Evolutionary conservation across 2,329 filamentous ascomycete species (phyloP).

Genomic region (Aspergillus phoenicis): DNA sequence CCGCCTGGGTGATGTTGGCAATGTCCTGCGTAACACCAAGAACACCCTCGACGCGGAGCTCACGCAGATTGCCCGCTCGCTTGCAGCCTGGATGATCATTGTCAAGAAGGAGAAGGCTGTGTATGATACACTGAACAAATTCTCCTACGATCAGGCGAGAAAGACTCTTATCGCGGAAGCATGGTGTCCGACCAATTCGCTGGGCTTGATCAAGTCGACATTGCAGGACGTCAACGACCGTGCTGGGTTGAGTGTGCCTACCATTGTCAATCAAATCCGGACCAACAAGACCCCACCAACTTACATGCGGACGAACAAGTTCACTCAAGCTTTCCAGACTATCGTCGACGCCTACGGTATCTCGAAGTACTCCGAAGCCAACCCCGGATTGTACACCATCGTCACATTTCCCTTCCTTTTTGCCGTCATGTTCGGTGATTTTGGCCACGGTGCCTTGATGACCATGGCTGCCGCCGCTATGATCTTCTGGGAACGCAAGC

Average conservation of each 20-base stretch:
- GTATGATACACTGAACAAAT: slow-evolving; percentile 91
- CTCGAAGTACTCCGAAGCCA: slow-evolving; percentile 95
- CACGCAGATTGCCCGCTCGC: slow-evolving; percentile 85
- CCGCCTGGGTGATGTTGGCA: slow-evolving; percentile 84
- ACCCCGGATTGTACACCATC: slow-evolving; percentile 91
- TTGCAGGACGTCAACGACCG: slow-evolving; percentile 96
- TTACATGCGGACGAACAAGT: slow-evolving; percentile 97
- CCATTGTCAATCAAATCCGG: slow-evolving; percentile 95
- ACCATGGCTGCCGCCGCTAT: slow-evolving; percentile 78
- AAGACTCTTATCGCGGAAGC: slow-evolving; percentile 97
- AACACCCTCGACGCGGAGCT: slow-evolving; percentile 90
- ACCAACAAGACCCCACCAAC: slow-evolving; percentile 98
- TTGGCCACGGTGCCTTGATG: slow-evolving; percentile 92
- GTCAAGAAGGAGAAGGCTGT: slow-evolving; percentile 98
- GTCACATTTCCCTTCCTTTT: slow-evolving; percentile 99
- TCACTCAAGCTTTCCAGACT: slow-evolving; percentile 96
- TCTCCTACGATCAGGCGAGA: slow-evolving; percentile 92
- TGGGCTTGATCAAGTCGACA: slow-evolving; percentile 86
- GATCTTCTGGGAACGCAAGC: slow-evolving; percentile 93
- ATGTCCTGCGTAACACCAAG: slow-evolving; percentile 93
- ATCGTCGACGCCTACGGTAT: slow-evolving; percentile 99
- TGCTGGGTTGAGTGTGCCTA: slow-evolving; percentile 93
- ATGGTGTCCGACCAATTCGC: slow-evolving; percentile 91
- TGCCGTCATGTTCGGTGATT: slow-evolving; percentile 99
- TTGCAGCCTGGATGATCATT: slow-evolving; percentile 96